These are phyloP conservation scores for Oemleria cerasiformis DNA, from an alignment of 306 rosid species.

Conservation along the genomic window DNA sequence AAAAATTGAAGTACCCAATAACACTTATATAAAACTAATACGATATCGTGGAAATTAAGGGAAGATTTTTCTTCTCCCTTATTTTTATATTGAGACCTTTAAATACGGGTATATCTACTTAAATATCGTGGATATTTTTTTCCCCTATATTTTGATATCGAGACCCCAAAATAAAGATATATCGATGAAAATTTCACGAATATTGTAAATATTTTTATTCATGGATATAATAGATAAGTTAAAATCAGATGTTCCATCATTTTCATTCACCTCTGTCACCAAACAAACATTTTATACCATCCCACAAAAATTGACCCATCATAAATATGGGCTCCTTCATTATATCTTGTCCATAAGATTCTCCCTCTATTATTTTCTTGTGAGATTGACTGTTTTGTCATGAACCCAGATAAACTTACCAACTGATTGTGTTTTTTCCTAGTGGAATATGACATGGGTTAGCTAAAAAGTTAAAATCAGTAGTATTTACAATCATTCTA, in stretches of 20 bases:
- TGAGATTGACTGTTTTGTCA: constrained; percentile 67
- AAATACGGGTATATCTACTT: no score
- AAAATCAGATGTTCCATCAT: constrained; percentile 46
- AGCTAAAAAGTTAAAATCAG: constrained; percentile 43
- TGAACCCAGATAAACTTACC: constrained; percentile 35
- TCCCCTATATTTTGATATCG: no score
- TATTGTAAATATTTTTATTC: no score
- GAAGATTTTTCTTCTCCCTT: no score
- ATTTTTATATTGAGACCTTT: no score
- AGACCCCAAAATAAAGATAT: no score
- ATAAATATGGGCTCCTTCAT: constrained; percentile 54
- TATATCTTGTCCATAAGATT: constrained; percentile 66
- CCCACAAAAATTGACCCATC: constrained; percentile 29
- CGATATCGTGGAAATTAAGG: no score
- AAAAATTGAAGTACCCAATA: no score
- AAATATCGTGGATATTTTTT: no score
- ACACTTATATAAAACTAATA: no score
- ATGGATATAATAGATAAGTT: constrained; percentile 18
- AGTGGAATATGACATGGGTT: constrained; percentile 38
- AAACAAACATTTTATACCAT: constrained; percentile 37
- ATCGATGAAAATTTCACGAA: no score
- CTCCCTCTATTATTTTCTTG: constrained; percentile 60
- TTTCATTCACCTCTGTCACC: constrained; percentile 46
- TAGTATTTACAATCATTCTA: constrained; percentile 28
- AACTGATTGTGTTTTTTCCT: constrained; percentile 25